phyloP scores from a whole-genome alignment of 257 asterid genomes.

The Ligustrum vulgare region DNA sequence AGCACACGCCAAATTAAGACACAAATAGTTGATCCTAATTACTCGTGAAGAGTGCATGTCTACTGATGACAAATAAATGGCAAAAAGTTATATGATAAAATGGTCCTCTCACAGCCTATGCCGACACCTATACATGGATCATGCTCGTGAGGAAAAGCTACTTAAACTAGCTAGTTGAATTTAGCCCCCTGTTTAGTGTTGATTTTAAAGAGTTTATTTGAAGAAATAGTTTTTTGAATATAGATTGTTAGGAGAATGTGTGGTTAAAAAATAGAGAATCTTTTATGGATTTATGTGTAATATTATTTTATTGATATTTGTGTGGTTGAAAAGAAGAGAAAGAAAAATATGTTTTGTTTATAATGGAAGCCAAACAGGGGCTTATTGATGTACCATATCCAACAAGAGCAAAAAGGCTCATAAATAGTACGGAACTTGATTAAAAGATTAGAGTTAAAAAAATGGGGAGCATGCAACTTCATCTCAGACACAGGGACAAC shows the following conservation, averaged over 20 bases:
- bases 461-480: too few relatives aligned
- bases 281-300: too few relatives aligned
- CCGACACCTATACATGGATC: neutral
- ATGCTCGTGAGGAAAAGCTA: neutral
- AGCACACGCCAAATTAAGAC: neutral
- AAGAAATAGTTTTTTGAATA: too few relatives aligned
- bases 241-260: too few relatives aligned
- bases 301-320: too few relatives aligned
- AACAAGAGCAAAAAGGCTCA: neutral
- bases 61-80: neutral
- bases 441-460: too few relatives aligned
- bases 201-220: too few relatives aligned
- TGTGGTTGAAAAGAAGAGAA: too few relatives aligned
- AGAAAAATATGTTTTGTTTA: too few relatives aligned
- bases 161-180: neutral
- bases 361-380: too few relatives aligned
- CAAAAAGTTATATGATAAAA: too few relatives aligned
- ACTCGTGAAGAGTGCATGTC: neutral
- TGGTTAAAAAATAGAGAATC: too few relatives aligned
- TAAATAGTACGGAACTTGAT: neutral
- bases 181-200: neutral
- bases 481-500: neutral
- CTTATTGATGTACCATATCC: neutral
- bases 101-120: neutral
- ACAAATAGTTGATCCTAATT: neutral